A percentile compares a stretch with the other conserved stretches of the same genome.
phyloP scores from a whole-genome alignment of 2,329 filamentous ascomycete genomes.

The Penicillium vulpinum region DNA sequence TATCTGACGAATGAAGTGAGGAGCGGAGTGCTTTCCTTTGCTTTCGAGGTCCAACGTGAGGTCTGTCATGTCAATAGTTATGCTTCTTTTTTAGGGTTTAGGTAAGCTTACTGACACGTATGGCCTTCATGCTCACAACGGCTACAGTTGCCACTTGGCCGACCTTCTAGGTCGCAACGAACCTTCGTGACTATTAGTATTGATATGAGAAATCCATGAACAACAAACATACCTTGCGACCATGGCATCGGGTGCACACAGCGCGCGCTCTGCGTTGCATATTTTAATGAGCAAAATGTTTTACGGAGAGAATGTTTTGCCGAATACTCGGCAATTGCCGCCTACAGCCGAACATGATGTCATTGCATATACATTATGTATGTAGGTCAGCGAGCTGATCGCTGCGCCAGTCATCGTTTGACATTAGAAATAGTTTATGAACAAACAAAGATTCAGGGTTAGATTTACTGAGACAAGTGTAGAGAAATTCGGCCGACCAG shows the following conservation, averaged over 20 bases:
- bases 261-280: constrained; percentile 7
- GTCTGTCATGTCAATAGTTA: not conserved
- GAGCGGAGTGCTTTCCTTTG: not conserved
- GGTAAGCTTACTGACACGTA: constrained; percentile 1
- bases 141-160: constrained; percentile 3
- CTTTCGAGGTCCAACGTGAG: constrained; percentile 5
- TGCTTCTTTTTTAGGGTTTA: too few species aligned
- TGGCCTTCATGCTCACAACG: constrained; percentile 6
- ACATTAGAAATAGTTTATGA: too few species aligned
- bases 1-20: not conserved
- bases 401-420: too few species aligned
- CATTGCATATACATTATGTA: not conserved
- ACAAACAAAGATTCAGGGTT: too few species aligned
- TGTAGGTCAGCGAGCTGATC: too few species aligned
- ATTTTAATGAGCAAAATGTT: not conserved
- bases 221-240: constrained; percentile 1
- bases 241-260: constrained; percentile 8
- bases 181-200: constrained; percentile 2
- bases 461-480: too few species aligned
- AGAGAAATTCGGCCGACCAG: too few species aligned
- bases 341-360: not conserved
- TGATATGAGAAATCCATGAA: not conserved
- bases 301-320: constrained; percentile 1
- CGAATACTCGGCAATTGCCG: not conserved
- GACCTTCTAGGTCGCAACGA: constrained; percentile 11